Conservation (phyloP, 352 stramenopile genomes). For the Peronospora destructor region DNA sequence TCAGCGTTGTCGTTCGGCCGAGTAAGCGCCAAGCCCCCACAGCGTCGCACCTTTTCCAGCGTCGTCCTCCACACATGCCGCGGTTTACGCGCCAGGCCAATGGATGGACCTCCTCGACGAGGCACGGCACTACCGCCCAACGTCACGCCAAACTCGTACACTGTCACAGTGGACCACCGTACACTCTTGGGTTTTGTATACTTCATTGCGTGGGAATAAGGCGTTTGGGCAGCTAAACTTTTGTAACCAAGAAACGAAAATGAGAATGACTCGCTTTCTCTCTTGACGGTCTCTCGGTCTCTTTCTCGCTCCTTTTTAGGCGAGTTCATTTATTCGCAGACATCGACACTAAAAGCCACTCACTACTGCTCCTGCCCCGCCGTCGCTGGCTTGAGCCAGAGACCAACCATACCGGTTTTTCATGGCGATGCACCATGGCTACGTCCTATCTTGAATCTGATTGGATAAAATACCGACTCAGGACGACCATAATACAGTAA, state of each 20-base stretch:
- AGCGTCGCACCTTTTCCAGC: slow-evolving; percentile 32
- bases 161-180: slow-evolving; percentile 50
- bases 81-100: slow-evolving; percentile 39
- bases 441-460: background rate
- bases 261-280: slow-evolving; percentile 5
- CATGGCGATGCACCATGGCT: slow-evolving; percentile 1
- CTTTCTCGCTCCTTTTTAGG: slow-evolving; percentile 13
- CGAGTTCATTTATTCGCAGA: slow-evolving; percentile 21
- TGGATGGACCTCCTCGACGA: slow-evolving; percentile 38
- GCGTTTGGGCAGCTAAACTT: too few species aligned
- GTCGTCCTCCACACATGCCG: slow-evolving; percentile 40
- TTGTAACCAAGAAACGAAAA: background rate
- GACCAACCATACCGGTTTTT: background rate
- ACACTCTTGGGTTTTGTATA: slow-evolving; percentile 32
- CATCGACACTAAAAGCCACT: slow-evolving; percentile 9
- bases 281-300: slow-evolving; percentile 13
- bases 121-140: slow-evolving; percentile 48
- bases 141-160: slow-evolving; percentile 59
- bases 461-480: background rate
- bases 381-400: too few species aligned
- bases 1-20: slow-evolving; percentile 1
- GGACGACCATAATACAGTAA: background rate
- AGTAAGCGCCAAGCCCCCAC: slow-evolving; percentile 22
- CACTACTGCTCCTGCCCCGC: slow-evolving; percentile 7
- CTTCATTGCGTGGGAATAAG: background rate